Evolutionary conservation across 129 eudicot genomes (phyloP), one percentile per base, ranked within the genome.

Genomic region (Helichrysum umbraculigerum): DNA sequence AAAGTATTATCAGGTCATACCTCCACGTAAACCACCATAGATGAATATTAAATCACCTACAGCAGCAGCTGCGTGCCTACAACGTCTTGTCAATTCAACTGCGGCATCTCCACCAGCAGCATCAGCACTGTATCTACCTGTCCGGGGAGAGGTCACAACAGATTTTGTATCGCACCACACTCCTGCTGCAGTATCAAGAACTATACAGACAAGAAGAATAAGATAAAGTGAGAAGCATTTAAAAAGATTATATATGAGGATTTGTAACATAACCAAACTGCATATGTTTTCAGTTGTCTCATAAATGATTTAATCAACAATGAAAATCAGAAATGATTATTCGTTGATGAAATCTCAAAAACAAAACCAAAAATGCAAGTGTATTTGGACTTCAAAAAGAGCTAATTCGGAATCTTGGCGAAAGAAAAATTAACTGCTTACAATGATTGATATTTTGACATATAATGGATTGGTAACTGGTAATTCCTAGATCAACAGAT

Each of bases 21-120:
- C 98, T 71, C 98, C 98, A 83, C 98, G 98, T 47, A 94, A 84
- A 71, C 98, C 98, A 75, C 98, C 98, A 76, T 94, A 94, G 44
- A 94, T 94, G 81, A 86, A 94, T n/a, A 94, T 91, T 81, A 91
- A 82, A 74, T 94, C 98, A 51, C 97, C 97, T 41, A 91, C 89
- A 68, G 98, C 98, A 76, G 97, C 98, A 78, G 98, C 93, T 22
- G 98, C 97, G 78, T 94, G 98, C 84, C 98, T 91, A 80, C 98
- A 94, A 15, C 98, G 93, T 88, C 98, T 87, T 56, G 97, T 91
- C 76, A 94, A 84, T 82, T 94, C 98, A 68, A 94, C 98, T 0
- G 97, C 97, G 25, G 98, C 98, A 84, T 91, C 98, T 32, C 98
- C 98, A 10, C 98, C 98, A 74, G 98, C 96, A 54, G 98, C 98